Conservation (phyloP, 495 filamentous ascomycete species). For the Aspergillus bridgeri region DNA sequence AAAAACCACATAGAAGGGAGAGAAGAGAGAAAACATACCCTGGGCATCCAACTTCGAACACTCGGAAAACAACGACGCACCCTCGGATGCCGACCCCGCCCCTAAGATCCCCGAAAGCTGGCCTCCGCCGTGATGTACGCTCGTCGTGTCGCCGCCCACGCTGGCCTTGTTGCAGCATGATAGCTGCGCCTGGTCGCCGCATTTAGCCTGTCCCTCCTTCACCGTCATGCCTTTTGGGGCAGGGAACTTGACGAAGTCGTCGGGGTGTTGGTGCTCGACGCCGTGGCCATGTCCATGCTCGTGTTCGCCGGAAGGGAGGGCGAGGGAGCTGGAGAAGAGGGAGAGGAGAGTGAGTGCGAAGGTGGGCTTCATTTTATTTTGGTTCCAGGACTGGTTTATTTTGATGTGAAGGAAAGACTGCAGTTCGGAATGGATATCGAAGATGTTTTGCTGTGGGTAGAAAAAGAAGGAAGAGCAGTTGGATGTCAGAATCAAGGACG, state of each 20-base stretch:
- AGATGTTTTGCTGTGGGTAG: too few species aligned
- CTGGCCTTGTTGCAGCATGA: constrained; percentile 47
- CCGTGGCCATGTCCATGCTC: too few species aligned
- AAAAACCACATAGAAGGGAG: neutral
- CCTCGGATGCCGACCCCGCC: constrained; percentile 33
- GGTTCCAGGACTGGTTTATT: neutral
- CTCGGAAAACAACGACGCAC: constrained; percentile 34
- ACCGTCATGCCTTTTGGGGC: constrained; percentile 43
- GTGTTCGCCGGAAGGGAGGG: constrained; percentile 3
- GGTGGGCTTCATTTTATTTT: constrained; percentile 10
- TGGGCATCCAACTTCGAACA: constrained; percentile 40
- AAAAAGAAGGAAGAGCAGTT: too few species aligned
- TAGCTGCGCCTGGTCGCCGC: constrained; percentile 48
- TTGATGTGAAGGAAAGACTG: neutral
- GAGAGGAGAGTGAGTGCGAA: constrained; percentile 2
- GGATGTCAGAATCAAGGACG: too few species aligned
- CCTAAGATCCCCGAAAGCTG: constrained; percentile 31
- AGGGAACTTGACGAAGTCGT: constrained; percentile 25
- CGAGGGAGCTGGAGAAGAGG: constrained; percentile 6
- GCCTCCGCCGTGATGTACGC: constrained; percentile 27
- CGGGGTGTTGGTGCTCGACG: constrained; percentile 12
- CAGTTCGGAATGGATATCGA: neutral
- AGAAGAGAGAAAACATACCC: constrained; percentile 13
- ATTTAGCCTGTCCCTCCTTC: constrained; percentile 46
- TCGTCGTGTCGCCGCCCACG: constrained; percentile 44